These are phyloP conservation scores for Agaricus bisporus DNA, from an alignment of 768 basidiomycete species.

Conservation along the genomic window DNA sequence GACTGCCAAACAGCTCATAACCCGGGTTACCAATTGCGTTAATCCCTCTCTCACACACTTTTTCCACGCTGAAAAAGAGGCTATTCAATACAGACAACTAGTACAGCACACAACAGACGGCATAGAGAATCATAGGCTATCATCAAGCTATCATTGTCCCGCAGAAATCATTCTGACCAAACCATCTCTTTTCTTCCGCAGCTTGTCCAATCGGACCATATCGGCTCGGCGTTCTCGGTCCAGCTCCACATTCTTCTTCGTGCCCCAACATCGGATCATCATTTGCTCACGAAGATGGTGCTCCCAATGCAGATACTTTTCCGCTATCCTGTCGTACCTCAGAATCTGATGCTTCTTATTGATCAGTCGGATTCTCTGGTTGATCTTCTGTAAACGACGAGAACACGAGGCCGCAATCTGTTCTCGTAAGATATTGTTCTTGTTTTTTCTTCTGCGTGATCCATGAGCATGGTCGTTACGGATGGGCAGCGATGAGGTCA, in stretches of 20 bases:
- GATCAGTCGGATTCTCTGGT: conserved; percentile 1
- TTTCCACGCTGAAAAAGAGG: neutral
- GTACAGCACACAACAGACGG: neutral
- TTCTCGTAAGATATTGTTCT: neutral
- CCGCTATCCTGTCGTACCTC: conserved; percentile 6
- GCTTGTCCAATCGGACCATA: neutral
- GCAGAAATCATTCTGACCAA: conserved; percentile 1
- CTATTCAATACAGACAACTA: conserved; percentile 1
- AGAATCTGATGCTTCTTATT: conserved; percentile 9
- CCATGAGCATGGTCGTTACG: neutral
- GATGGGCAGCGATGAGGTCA: neutral
- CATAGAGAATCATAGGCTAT: neutral
- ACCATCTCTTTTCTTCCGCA: neutral
- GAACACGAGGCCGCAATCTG: conserved; percentile 5
- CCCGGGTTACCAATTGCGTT: conserved; percentile 3
- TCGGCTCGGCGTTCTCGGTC: neutral
- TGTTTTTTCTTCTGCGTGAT: neutral
- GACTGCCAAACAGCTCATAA: neutral
- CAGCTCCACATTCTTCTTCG: conserved; percentile 3
- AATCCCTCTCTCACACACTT: neutral
- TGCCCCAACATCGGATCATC: conserved; percentile 5
- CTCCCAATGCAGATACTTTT: conserved; percentile 9
- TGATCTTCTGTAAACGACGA: conserved; percentile 4
- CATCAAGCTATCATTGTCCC: neutral
- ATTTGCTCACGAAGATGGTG: conserved; percentile 6